Percentiles rank a stretch among this genome's conserved stretches.
Evolutionary conservation across 176 grass and related monocot genomes (phyloP).

Genomic region (Ensete glaucum): DNA sequence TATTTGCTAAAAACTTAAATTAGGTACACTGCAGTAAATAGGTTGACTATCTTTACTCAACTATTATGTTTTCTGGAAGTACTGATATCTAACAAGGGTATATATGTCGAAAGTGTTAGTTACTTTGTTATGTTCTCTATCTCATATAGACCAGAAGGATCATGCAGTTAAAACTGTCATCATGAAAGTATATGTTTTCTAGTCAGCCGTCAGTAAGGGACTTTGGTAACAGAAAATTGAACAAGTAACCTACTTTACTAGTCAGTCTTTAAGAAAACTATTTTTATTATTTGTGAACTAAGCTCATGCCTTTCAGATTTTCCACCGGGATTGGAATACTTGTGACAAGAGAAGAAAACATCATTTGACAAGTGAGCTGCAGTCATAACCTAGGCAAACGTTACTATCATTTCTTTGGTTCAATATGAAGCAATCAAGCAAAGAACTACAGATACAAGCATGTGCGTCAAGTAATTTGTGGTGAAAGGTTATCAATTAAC

Average conservation of each 20-base stretch:
- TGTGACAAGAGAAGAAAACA: background rate
- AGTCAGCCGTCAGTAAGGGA: background rate
- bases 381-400: background rate
- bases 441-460: background rate
- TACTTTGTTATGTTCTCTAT: background rate
- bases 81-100: background rate
- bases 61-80: background rate
- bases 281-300: background rate
- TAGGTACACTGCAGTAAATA: background rate
- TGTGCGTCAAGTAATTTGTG: background rate
- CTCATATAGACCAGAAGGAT: background rate
- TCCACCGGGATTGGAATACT: background rate
- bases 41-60: background rate
- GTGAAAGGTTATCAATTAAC: background rate
- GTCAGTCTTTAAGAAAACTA: background rate
- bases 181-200: background rate
- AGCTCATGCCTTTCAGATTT: background rate
- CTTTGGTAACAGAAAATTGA: no score
- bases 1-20: background rate
- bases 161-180: background rate
- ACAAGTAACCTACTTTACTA: no score
- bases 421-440: background rate
- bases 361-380: background rate
- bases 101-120: background rate
- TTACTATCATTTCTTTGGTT: background rate